Evolutionary conservation across 225 moss, liverwort and hornwort species (phyloP), one percentile per base, ranked within the genome.

Genomic region (Antitrichia curtipendula): DNA sequence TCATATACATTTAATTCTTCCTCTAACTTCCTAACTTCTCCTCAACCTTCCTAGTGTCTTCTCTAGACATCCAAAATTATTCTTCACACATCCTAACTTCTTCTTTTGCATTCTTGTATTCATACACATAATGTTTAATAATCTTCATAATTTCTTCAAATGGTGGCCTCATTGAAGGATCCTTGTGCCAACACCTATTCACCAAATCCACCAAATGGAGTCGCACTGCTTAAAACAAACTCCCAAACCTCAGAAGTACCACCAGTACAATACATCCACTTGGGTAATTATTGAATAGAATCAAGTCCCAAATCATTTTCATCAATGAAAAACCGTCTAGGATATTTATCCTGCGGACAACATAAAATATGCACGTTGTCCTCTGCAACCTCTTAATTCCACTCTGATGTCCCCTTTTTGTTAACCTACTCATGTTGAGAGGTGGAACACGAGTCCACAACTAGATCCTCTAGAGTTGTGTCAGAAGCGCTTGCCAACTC

Each of bases 241-340:
- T 38, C 38, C 4, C 5, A 0, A 0, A 0, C 0, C 0, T 0
- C 0, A 38, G 6, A 8, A 2, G 23, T 38, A 38, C 38, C 22
- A 38, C 23, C 7, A 2, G 2, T 13, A 22, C 13, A 0, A 13
- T 2, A 0, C 68, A 68, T 38, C 38, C 38, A 38, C 5, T 23
- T 38, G 23, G 68, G 38, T 2, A 68, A 13, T 3, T 0, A 7
- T 8, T 41, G 25, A 8, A 15, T 70, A 8, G 25, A 15, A 70
- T 41, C 1, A 41, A 3, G 41, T 41, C 41, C 41, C 3, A 41
- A 1, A 25, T 70, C 41, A 41, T 70, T 70, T 70, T 70, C 70
- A 70, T 41, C 70, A 41, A 70, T 0, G 15, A 70, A 70, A 5
- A 70, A 70, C 2, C 41, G 41, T 0, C 0, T 0, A 1, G 43